Conservation (phyloP, 495 filamentous ascomycete species). For the Aspergillus nidulans region DNA sequence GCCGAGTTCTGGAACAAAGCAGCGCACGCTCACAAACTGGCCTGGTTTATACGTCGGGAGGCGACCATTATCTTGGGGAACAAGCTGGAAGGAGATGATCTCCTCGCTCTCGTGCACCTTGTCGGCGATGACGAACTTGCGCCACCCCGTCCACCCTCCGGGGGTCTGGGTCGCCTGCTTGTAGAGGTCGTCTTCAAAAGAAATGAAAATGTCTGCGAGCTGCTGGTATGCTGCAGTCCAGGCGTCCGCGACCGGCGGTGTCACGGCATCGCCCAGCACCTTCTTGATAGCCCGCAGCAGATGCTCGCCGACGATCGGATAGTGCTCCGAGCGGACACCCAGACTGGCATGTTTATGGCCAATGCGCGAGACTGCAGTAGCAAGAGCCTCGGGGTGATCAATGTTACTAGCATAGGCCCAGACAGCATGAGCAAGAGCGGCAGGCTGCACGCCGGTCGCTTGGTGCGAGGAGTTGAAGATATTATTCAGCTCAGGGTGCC, state of each 20-base stretch:
- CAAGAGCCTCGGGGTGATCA: slow-evolving; percentile 54
- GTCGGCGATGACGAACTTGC: slow-evolving; percentile 54
- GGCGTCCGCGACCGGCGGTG: slow-evolving; percentile 52
- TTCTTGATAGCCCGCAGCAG: slow-evolving; percentile 57
- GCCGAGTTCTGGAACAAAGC: slow-evolving; percentile 49
- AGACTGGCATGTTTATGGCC: slow-evolving; percentile 63
- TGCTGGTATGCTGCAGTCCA: slow-evolving; percentile 61
- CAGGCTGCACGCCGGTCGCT: slow-evolving; percentile 51
- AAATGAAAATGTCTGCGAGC: slow-evolving; percentile 59
- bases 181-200: slow-evolving; percentile 54
- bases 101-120: slow-evolving; percentile 54
- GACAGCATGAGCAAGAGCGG: slow-evolving; percentile 58
- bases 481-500: slow-evolving; percentile 52
- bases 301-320: slow-evolving; percentile 56
- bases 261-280: slow-evolving; percentile 57
- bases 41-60: slow-evolving; percentile 56
- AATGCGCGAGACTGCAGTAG: slow-evolving; percentile 58
- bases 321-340: slow-evolving; percentile 57
- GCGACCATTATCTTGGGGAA: slow-evolving; percentile 47
- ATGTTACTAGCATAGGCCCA: slow-evolving; percentile 61
- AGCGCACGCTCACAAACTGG: slow-evolving; percentile 57
- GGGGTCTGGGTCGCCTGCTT: slow-evolving; percentile 27
- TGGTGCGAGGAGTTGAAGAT: slow-evolving; percentile 63
- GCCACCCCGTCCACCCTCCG: slow-evolving; percentile 52
- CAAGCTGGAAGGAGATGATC: slow-evolving; percentile 59